phyloP scores from a whole-genome alignment of 805 yeast species.

The Metschnikowia drakensbergensis region DNA sequence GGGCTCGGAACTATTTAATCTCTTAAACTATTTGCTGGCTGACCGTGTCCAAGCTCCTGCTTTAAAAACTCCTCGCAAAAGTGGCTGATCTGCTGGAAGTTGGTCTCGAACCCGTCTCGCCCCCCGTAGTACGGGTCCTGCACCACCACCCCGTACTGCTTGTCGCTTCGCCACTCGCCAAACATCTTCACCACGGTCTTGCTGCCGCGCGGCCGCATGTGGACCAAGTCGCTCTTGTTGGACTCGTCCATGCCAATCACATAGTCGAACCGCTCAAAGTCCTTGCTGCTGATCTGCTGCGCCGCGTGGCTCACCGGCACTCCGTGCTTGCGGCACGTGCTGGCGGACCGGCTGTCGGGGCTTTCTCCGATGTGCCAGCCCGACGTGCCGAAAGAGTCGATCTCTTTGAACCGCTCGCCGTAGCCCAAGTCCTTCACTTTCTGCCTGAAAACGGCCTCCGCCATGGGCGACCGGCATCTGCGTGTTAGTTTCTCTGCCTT shows the following conservation, averaged over 20 bases:
- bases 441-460: conserved; percentile 83
- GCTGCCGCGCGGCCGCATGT: conserved; percentile 49
- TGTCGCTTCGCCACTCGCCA: conserved; percentile 73
- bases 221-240: conserved; percentile 49
- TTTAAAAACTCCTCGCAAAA: conserved; percentile 70
- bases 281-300: conserved; percentile 55
- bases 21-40: conserved; percentile 5
- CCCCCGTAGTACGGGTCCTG: conserved; percentile 96
- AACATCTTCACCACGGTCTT: conserved; percentile 56
- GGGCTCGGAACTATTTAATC: too few species aligned
- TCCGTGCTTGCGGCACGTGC: conserved; percentile 64
- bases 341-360: conserved; percentile 73
- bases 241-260: conserved; percentile 69
- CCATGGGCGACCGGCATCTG: conserved; percentile 96
- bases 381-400: conserved; percentile 89
- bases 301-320: conserved; percentile 74
- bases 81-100: conserved; percentile 69
- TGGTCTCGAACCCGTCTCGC: conserved; percentile 71
- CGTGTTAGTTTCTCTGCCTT: conserved; percentile 18
- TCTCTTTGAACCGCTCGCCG: conserved; percentile 41
- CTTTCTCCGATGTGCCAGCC: conserved; percentile 78
- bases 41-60: conserved; percentile 40
- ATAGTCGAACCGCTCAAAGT: conserved; percentile 60
- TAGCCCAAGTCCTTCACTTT: conserved; percentile 52
- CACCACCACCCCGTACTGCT: conserved; percentile 51